Evolutionary conservation across 2,329 filamentous ascomycete genomes (phyloP), one percentile per base, ranked within the genome.

Genomic region (Microdochium nivale): DNA sequence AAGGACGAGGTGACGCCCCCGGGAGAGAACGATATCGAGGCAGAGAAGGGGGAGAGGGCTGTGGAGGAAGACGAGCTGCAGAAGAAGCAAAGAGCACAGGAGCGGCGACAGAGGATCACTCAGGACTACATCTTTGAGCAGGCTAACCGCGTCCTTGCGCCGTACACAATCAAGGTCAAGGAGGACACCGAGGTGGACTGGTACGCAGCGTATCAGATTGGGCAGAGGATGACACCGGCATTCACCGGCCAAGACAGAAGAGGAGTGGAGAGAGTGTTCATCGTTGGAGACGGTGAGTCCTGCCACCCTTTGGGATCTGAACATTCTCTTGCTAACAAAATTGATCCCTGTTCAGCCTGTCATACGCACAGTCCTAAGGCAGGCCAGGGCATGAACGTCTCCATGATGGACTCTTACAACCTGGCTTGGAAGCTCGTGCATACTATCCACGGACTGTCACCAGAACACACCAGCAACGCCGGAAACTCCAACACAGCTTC

Each of bases 341-440:
- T n/a, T 47, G 21, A 9, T 27, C 21, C n/a, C 32, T n/a, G n/a
- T 25, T 47, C 40, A 69, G 70, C 71, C 23, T 70, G 67, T 32
- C 73, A 76, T 58, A 74, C 72, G 5, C 73, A 73, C 49, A 71
- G 68, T 48, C 70, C 70, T 1, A 72, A 71, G 61, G 71, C 71
- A 9, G 72, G 71, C 10, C 70, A 73, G 58, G 70, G 70, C 21
- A 75, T 74, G 72, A 75, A 75, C 48, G 69, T 73, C 2, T 71
- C 68, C 8, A 73, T 75, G 67, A 70, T 72, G 63, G 72, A 79
- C 61, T 75, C 72, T 0, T 74, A 71, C 13, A 79, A 79, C 57
- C 69, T 75, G 23, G 77, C 75, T 63, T 79, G 76, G 76, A 75
- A 74, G 58, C 67, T 78, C 10, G 68, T 77, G 0, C 66, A 77